A percentile compares a stretch with the other conserved stretches of the same genome.
Conservation (phyloP, 2,329 filamentous ascomycete species). For the Metarhizium rileyi region DNA sequence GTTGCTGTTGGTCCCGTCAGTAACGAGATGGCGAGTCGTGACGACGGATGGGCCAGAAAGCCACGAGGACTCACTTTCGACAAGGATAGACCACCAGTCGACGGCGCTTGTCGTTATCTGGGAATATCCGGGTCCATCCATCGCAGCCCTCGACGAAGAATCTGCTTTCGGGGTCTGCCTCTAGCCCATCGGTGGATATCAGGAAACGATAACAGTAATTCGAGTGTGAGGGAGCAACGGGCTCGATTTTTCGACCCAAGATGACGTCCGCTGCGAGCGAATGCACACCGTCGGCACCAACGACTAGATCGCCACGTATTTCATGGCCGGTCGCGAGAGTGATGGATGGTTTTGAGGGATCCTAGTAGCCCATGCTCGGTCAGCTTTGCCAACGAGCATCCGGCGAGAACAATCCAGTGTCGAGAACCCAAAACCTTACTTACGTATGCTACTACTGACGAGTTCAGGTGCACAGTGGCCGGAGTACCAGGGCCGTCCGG, state of each 20-base stretch:
- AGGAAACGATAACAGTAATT: constrained; percentile 28
- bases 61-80: constrained; percentile 14
- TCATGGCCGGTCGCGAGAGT: constrained; percentile 19
- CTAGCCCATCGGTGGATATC: constrained; percentile 18
- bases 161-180: constrained; percentile 20
- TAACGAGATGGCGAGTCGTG: not conserved
- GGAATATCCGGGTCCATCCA: constrained; percentile 16
- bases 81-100: constrained; percentile 25
- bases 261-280: constrained; percentile 20
- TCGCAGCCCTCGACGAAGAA: constrained; percentile 20
- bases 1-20: constrained; percentile 12
- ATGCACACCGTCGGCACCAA: constrained; percentile 36
- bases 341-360: constrained; percentile 17
- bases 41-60: too few relatives aligned
- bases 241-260: constrained; percentile 16
- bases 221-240: constrained; percentile 16
- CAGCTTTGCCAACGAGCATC: not conserved
- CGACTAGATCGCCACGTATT: constrained; percentile 26
- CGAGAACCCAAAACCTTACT: constrained; percentile 5
- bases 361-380: constrained; percentile 8
- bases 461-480: constrained; percentile 15
- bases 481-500: constrained; percentile 15
- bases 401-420: not conserved
- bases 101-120: constrained; percentile 13
- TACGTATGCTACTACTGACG: constrained; percentile 18